Evolutionary conservation across 2,329 filamentous ascomycete species (phyloP).

Genomic region (Metarhizium guizhouense): DNA sequence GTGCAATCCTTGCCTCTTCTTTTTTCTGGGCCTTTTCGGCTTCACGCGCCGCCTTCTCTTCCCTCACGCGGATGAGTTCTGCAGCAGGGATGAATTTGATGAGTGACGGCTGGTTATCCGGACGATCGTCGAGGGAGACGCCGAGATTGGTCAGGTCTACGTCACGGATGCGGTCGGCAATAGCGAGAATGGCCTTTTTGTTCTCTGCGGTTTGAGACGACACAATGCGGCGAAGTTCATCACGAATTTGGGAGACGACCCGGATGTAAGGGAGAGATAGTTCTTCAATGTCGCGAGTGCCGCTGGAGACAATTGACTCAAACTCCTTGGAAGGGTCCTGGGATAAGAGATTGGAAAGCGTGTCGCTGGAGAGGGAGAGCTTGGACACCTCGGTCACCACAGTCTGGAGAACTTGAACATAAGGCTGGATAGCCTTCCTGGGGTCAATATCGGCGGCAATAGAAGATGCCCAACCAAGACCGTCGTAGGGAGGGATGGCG

Average conservation of each 20-base stretch:
- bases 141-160: conserved; percentile 71
- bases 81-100: conserved; percentile 56
- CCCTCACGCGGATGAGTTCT: conserved; percentile 47
- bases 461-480: conserved; percentile 45
- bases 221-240: conserved; percentile 51
- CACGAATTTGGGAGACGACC: conserved; percentile 46
- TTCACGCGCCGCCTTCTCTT: conserved; percentile 51
- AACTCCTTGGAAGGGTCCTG: conserved; percentile 38
- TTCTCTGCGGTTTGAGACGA: conserved; percentile 36
- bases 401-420: conserved; percentile 33
- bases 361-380: conserved; percentile 40
- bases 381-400: conserved; percentile 36
- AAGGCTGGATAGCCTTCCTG: conserved; percentile 36
- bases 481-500: conserved; percentile 43
- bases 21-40: conserved; percentile 50
- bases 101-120: conserved; percentile 57
- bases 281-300: conserved; percentile 42
- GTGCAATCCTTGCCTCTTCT: conserved; percentile 43
- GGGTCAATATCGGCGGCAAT: conserved; percentile 34
- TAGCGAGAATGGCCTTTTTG: conserved; percentile 62
- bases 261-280: conserved; percentile 47
- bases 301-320: conserved; percentile 31
- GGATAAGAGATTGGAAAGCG: conserved; percentile 32
- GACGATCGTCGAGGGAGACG: conserved; percentile 80
- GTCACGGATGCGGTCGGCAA: conserved; percentile 77